These are phyloP conservation scores for Hygrophoropsis aurantiaca DNA, from an alignment of 768 basidiomycete species.

Conservation along the genomic window DNA sequence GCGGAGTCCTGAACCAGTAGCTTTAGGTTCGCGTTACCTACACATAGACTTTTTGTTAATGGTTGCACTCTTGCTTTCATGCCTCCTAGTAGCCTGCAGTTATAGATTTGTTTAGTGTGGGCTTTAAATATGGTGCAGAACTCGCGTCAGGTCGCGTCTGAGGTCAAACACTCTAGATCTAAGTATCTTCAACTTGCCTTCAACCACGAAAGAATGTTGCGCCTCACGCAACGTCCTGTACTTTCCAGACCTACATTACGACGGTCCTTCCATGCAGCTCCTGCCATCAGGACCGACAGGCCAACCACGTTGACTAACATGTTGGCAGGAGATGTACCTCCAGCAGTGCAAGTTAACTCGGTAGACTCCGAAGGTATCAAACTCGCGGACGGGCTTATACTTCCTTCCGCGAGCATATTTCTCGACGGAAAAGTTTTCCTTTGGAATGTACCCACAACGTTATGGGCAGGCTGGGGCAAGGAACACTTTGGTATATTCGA, in stretches of 20 bases:
- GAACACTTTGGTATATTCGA: conserved; percentile 84
- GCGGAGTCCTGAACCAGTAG: too few relatives aligned
- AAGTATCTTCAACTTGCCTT: too few relatives aligned
- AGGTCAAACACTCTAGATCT: too few relatives aligned
- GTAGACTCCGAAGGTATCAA: conserved; percentile 64
- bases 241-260: background rate
- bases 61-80: too few relatives aligned
- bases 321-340: conserved; percentile 66
- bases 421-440: conserved; percentile 83
- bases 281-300: conserved; percentile 10
- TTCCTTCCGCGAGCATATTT: conserved; percentile 80
- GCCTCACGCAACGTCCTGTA: background rate
- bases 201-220: background rate
- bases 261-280: conserved; percentile 3
- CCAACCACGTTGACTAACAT: conserved; percentile 60
- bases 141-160: too few relatives aligned
- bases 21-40: too few relatives aligned
- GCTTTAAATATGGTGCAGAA: too few relatives aligned
- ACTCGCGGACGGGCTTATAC: conserved; percentile 74
- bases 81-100: too few relatives aligned
- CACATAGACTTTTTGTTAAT: too few relatives aligned
- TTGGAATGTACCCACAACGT: conserved; percentile 77
- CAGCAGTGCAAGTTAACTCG: conserved; percentile 69
- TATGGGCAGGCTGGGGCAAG: conserved; percentile 69
- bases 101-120: too few relatives aligned